These are phyloP conservation scores for Aurifilum marmelostoma DNA, from an alignment of 2,329 filamentous ascomycete genomes.

Conservation along the genomic window DNA sequence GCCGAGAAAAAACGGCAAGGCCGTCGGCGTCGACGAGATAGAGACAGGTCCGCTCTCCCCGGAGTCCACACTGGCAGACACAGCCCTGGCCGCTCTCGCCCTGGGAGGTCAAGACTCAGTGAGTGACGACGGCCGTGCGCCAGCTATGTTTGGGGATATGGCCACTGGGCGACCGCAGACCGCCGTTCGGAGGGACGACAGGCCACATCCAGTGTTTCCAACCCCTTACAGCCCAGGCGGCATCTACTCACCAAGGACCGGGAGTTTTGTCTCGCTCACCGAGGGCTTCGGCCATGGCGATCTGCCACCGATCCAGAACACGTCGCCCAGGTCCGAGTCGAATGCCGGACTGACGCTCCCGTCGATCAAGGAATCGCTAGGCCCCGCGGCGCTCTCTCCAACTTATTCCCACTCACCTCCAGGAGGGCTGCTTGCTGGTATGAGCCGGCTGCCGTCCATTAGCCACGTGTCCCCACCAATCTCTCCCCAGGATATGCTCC, in stretches of 20 bases:
- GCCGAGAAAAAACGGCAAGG: slow-evolving; percentile 5
- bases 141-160: slow-evolving; percentile 31
- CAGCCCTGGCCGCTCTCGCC: slow-evolving; percentile 36
- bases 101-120: slow-evolving; percentile 27
- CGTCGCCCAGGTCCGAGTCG: slow-evolving; percentile 44
- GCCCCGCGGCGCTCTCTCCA: slow-evolving; percentile 27
- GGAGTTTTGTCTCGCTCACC: slow-evolving; percentile 30
- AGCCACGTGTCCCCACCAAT: slow-evolving; percentile 51
- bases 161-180: slow-evolving; percentile 19
- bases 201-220: slow-evolving; percentile 21
- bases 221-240: slow-evolving; percentile 21
- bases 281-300: slow-evolving; percentile 31
- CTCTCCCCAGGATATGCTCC: slow-evolving; percentile 53
- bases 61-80: slow-evolving; percentile 37
- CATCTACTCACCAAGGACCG: slow-evolving; percentile 25
- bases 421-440: slow-evolving; percentile 33
- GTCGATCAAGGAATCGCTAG: slow-evolving; percentile 44
- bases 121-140: slow-evolving; percentile 32
- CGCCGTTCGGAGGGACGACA: slow-evolving; percentile 23
- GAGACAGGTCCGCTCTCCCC: slow-evolving; percentile 24
- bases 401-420: slow-evolving; percentile 41
- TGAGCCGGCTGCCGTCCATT: slow-evolving; percentile 39
- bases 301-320: slow-evolving; percentile 41
- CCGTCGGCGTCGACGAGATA: neutral
- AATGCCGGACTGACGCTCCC: slow-evolving; percentile 43